These are phyloP conservation scores for Exobasidium rhododendri DNA, from an alignment of 1,284 basidiomycete species.

Conservation along the genomic window DNA sequence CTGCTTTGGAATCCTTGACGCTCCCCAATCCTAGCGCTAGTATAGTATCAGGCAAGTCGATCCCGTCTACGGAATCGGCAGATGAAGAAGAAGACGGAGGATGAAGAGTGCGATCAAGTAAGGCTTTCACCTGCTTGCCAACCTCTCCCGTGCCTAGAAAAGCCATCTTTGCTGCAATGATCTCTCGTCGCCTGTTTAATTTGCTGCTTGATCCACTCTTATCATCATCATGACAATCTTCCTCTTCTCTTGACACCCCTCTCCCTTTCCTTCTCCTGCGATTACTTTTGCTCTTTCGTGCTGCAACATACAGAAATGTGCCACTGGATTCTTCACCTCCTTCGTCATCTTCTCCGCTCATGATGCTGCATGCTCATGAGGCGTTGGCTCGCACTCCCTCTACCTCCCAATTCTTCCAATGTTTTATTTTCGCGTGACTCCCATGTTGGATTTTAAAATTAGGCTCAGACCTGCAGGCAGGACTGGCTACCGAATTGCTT, in stretches of 20 bases:
- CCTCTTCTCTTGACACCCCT: neutral
- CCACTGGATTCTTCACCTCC: neutral
- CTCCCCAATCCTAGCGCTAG: conserved; percentile 9
- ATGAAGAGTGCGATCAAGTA: neutral
- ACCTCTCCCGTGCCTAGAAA: neutral
- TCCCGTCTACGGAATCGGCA: neutral
- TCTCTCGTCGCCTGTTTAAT: neutral
- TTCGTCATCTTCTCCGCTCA: neutral
- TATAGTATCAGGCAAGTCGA: neutral
- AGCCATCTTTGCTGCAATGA: neutral
- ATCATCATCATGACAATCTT: too few relatives aligned
- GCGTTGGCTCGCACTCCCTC: too few relatives aligned
- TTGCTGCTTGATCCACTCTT: neutral
- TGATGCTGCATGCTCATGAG: too few relatives aligned
- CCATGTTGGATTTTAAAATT: too few relatives aligned
- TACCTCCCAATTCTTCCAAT: too few relatives aligned
- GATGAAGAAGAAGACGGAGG: too few relatives aligned
- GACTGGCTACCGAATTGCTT: too few relatives aligned
- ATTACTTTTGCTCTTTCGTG: neutral
- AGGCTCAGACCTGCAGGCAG: too few relatives aligned
- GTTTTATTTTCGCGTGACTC: too few relatives aligned
- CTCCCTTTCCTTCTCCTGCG: neutral
- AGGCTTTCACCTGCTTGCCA: neutral
- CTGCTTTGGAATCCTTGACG: conserved; percentile 8
- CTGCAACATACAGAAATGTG: neutral